Base-by-base conservation (phyloP, 495 filamentous ascomycete species). In the Lophium mytilinum region DNA sequence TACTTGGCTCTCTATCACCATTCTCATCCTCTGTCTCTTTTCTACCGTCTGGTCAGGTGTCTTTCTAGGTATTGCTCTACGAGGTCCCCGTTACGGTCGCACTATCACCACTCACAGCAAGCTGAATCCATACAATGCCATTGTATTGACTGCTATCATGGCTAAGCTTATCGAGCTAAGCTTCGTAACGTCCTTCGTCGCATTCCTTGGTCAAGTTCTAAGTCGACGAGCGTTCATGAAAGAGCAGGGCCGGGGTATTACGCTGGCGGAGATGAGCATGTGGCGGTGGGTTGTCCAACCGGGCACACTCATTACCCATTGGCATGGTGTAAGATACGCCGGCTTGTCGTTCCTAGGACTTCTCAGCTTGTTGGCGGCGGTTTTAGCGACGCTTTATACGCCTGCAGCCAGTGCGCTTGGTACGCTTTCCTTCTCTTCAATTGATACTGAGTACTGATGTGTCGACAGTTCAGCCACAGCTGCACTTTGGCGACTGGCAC, bases 151-250 rank as follows among this genome's bases (percentile, higher is more conserved):
- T 50, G 76, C 83, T 0, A 66, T 86, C 14, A 73, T 88, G 53
- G 85, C 86, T 1, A 90, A 88, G 69, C 81, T 80, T 0, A 86
- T 90, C 50, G 87, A 91, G 68, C 64, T 88, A 59, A 79, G 83
- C 0, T 91, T 88, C 64, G 85, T 89, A 15, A 88, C 87, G 0
- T 83, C 89, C 1, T 86, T 87, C 57, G 85, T 91, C 3, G 78
- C 83, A 0, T 84, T 86, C 42, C 63, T 90, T 3, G 87, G 87
- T 0, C 87, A 91, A 72, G 78, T 84, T 3, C 68, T 91, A 9
- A 85, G 80, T 40, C 75, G 83, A 9, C 73, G 84, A 21, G 83
- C 86, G 0, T 72, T 86, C 42, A 75, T 72, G 11, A 74, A 73
- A 43, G 68, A 74, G 14, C 80, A 77, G 10, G 66, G 65, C 0